phyloP scores from a whole-genome alignment of 768 basidiomycete genomes.

The Paxillus rubicundulus region DNA sequence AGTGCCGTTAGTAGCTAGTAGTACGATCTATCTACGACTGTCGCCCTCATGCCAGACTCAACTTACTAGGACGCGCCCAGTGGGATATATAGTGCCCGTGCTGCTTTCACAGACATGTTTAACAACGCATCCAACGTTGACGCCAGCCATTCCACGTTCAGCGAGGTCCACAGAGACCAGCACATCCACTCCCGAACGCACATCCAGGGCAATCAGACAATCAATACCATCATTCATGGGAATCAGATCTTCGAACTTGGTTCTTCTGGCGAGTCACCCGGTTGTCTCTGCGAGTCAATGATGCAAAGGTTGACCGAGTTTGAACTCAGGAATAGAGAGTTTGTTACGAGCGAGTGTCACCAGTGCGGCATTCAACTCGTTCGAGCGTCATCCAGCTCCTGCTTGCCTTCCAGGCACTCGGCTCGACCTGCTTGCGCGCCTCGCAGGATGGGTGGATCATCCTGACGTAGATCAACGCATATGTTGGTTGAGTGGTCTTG shows the following conservation, averaged over 20 bases:
- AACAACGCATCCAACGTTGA: conserved; percentile 18
- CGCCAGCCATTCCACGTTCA: conserved; percentile 21
- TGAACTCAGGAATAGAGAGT: conserved; percentile 12
- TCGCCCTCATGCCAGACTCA: too few species aligned
- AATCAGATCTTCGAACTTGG: conserved; percentile 18
- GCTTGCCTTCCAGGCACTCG: conserved; percentile 19
- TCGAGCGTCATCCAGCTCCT: conserved; percentile 19
- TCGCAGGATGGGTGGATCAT: conserved; percentile 16
- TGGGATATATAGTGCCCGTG: too few species aligned
- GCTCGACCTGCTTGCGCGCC: conserved; percentile 10
- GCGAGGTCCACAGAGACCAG: conserved; percentile 18
- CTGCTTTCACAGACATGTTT: conserved; percentile 9
- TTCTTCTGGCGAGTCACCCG: conserved; percentile 10
- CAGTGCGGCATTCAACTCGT: conserved; percentile 16
- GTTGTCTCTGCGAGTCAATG: background rate
- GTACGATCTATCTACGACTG: too few species aligned
- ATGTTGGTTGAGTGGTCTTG: conserved; percentile 25
- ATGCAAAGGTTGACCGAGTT: background rate
- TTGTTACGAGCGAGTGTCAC: conserved; percentile 11
- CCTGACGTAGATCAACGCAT: conserved; percentile 2
- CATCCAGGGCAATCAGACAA: conserved; percentile 12
- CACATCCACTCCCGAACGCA: conserved; percentile 7
- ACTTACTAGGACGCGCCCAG: too few species aligned
- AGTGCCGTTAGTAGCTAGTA: too few species aligned
- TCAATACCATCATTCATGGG: conserved; percentile 18